A percentile compares a stretch with the other conserved stretches of the same genome.
Conservation (phyloP, 129 eudicot species). For the Ambrosia trifida region DNA sequence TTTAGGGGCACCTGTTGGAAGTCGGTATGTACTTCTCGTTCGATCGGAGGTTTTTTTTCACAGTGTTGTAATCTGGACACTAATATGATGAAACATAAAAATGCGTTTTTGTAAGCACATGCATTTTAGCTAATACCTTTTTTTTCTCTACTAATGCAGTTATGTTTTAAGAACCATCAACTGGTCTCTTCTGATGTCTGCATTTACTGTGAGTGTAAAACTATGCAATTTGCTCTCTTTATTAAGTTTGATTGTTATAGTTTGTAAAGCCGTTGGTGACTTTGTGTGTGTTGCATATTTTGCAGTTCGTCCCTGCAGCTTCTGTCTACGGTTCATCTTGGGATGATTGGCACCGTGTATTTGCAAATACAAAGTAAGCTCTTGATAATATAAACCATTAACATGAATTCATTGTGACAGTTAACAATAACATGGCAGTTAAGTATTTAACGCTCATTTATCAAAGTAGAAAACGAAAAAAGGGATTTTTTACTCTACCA, state of each 20-base stretch:
- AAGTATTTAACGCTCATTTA: too few relatives aligned
- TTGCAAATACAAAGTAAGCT: conserved; percentile 73
- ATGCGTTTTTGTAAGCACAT: neutral
- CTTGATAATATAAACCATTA: conserved; percentile 10
- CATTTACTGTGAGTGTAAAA: conserved; percentile 64
- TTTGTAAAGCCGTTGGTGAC: neutral
- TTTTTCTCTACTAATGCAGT: conserved; percentile 37
- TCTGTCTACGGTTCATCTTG: conserved; percentile 80
- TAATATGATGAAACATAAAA: conserved; percentile 4
- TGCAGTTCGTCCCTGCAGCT: conserved; percentile 87
- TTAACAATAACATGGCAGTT: too few relatives aligned
- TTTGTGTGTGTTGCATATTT: conserved; percentile 12
- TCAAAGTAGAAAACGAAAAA: too few relatives aligned
- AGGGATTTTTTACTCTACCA: too few relatives aligned
- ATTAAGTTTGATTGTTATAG: neutral
- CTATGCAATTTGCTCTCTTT: conserved; percentile 12
- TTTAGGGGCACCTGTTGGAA: conserved; percentile 42
- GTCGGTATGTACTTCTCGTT: conserved; percentile 47
- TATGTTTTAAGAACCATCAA: conserved; percentile 55
- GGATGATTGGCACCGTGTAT: conserved; percentile 82
- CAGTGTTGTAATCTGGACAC: conserved; percentile 8
- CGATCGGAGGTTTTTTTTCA: conserved; percentile 8
- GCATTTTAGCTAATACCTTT: conserved; percentile 2
- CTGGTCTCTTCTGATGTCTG: conserved; percentile 95
- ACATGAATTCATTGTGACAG: conserved; percentile 12